A percentile compares a stretch with the other conserved stretches of the same genome.
phyloP scores from a whole-genome alignment of 768 basidiomycete species.

The Pleurotus pulmonarius region DNA sequence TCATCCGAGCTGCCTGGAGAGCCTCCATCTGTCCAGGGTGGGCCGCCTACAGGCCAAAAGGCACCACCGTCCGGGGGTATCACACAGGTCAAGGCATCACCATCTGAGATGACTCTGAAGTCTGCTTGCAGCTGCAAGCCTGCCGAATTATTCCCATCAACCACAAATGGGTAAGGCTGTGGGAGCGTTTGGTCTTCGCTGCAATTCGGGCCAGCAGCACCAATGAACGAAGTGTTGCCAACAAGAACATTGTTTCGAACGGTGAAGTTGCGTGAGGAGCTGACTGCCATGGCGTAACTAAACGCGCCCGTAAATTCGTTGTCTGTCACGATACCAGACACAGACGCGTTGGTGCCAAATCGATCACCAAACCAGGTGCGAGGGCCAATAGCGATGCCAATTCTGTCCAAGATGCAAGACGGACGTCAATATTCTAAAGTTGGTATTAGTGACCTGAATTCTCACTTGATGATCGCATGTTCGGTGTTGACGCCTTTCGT shows the following conservation, averaged over 20 bases:
- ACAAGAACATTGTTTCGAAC: constrained; percentile 56
- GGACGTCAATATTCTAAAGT: constrained; percentile 5
- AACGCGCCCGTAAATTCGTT: constrained; percentile 68
- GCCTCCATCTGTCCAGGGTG: constrained; percentile 26
- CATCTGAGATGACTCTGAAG: constrained; percentile 50
- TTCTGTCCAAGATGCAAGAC: constrained; percentile 33
- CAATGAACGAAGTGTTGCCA: constrained; percentile 76
- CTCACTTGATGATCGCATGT: constrained; percentile 70
- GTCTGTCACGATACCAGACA: constrained; percentile 46
- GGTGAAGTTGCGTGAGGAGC: constrained; percentile 62
- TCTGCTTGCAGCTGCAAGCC: constrained; percentile 44
- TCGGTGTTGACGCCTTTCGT: constrained; percentile 52
- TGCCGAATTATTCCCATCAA: constrained; percentile 40
- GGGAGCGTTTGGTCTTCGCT: constrained; percentile 45
- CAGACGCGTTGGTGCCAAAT: constrained; percentile 49
- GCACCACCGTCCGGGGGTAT: constrained; percentile 62
- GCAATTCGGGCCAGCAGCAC: constrained; percentile 65
- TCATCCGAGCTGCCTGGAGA: not conserved
- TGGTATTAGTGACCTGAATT: not conserved
- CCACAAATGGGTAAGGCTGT: constrained; percentile 54
- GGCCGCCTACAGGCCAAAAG: constrained; percentile 68
- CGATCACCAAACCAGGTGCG: constrained; percentile 68
- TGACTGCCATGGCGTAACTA: constrained; percentile 68
- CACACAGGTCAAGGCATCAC: constrained; percentile 61
- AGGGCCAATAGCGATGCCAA: constrained; percentile 80